Evolutionary conservation across 129 eudicot genomes (phyloP).

Genomic region (Flaveria brownii): DNA sequence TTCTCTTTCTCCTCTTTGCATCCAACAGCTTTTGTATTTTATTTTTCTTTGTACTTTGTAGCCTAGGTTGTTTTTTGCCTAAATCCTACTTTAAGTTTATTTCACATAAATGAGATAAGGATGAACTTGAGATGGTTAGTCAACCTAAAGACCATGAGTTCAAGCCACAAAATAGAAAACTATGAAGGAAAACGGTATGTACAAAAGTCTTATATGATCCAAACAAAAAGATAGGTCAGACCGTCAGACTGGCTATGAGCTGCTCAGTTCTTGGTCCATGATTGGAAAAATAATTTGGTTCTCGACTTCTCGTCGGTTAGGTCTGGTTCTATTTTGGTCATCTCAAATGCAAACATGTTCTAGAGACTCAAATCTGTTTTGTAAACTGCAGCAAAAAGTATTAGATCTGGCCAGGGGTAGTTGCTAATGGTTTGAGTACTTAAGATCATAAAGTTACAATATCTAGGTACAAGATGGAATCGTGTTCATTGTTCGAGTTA

Average conservation of each 20-base stretch:
- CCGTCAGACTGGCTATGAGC: background rate
- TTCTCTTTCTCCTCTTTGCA: constrained; percentile 11
- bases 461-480: background rate
- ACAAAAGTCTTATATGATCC: background rate
- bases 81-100: background rate
- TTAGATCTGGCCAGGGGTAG: background rate
- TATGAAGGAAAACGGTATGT: background rate
- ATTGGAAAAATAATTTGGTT: background rate
- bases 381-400: background rate
- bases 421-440: background rate
- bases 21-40: background rate
- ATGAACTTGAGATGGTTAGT: constrained; percentile 5
- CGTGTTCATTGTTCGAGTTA: background rate
- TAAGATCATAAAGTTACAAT: background rate
- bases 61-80: background rate
- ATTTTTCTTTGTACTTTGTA: background rate
- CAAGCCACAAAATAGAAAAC: constrained; percentile 10
- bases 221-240: background rate
- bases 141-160: background rate
- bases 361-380: constrained; percentile 1
- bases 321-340: background rate
- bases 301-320: background rate
- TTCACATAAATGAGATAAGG: background rate
- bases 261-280: background rate
- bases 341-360: background rate